Evolutionary conservation across 2,329 filamentous ascomycete genomes (phyloP).

Genomic region (Scytalidium lignicola): DNA sequence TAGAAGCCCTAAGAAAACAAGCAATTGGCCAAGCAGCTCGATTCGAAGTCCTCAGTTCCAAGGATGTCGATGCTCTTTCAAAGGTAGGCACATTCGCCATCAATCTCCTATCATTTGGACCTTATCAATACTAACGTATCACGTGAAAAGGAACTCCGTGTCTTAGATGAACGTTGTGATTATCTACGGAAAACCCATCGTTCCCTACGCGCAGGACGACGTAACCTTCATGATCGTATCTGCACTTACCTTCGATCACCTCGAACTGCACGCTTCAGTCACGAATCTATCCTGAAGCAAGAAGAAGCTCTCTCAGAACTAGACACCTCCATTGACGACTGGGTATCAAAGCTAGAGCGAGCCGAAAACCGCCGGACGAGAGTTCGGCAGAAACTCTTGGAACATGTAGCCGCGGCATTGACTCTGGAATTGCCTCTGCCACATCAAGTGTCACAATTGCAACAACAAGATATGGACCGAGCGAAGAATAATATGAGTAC

Average conservation of each 20-base stretch:
- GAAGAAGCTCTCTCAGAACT: constrained; percentile 75
- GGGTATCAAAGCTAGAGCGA: constrained; percentile 73
- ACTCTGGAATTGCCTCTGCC: constrained; percentile 37
- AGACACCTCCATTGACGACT: constrained; percentile 74
- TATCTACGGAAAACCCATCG: constrained; percentile 74
- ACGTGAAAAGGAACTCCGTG: constrained; percentile 63
- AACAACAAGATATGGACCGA: background rate
- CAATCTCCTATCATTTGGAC: background rate
- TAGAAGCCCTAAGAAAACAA: constrained; percentile 50
- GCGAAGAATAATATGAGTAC: constrained; percentile 21
- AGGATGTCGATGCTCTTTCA: constrained; percentile 61
- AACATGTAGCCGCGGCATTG: constrained; percentile 71
- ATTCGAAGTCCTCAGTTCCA: constrained; percentile 58
- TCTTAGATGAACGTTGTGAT: constrained; percentile 71
- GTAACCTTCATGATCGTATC: constrained; percentile 71
- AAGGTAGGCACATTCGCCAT: constrained; percentile 39
- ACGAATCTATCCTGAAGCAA: constrained; percentile 71
- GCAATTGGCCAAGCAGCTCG: constrained; percentile 56
- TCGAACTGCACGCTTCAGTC: constrained; percentile 64
- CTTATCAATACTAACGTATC: constrained; percentile 3
- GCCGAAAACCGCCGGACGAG: constrained; percentile 72
- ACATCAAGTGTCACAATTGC: constrained; percentile 24
- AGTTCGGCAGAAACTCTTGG: constrained; percentile 73
- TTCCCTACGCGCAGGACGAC: constrained; percentile 68
- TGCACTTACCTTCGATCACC: constrained; percentile 71